Evolutionary conservation across 148 eudicot species (phyloP), one percentile per base, ranked within the genome.

Genomic region (Gaultheria prostrata): DNA sequence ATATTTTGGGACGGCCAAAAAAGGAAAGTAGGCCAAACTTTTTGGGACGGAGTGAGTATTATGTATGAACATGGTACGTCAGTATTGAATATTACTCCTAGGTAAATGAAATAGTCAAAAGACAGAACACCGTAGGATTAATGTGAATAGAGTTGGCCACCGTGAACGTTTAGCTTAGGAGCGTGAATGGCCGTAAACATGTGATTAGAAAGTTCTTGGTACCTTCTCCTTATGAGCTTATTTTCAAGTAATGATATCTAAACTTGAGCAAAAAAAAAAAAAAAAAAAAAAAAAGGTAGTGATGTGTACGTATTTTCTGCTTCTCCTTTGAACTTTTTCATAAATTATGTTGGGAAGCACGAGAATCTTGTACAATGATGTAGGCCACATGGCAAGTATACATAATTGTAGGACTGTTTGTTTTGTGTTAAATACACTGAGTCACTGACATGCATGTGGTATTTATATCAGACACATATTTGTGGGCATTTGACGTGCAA

Each of bases 401-500:
- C 72, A 80, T 80, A 21, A 80, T 43, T 59, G 28, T 80, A 1
- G 71, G 12, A 43, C 61, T 59, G 72, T 67, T 67, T 30, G 53
- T 50, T 50, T 80, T 61, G 53, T 14, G 73, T 56, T 79, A 24
- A 59, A 59, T 79, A 30, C 17, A 30, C 13, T 67, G 72, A 13
- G 72, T 59, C 33, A 80, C 35, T 80, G 82, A 80, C 82, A 61
- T 80, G 51, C 46, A 61, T 59, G 20, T 39, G 43, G 73, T 67
- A 67, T 65, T 30, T 45, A 61, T 80, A 46, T 61, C 53, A 61
- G 73, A 80, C 71, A 39, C 71, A 13, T 20, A 12, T 30, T 43
- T 80, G 18, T 80, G 75, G 75, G 83, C 83, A 80, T 67, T 61
- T 56, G 75, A 61, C 75, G 39, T 80, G 30, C 74, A 18, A 26